Evolutionary conservation across 2,329 filamentous ascomycete species (phyloP), one percentile per base, ranked within the genome.

Genomic region (Lecanicillium sp.): DNA sequence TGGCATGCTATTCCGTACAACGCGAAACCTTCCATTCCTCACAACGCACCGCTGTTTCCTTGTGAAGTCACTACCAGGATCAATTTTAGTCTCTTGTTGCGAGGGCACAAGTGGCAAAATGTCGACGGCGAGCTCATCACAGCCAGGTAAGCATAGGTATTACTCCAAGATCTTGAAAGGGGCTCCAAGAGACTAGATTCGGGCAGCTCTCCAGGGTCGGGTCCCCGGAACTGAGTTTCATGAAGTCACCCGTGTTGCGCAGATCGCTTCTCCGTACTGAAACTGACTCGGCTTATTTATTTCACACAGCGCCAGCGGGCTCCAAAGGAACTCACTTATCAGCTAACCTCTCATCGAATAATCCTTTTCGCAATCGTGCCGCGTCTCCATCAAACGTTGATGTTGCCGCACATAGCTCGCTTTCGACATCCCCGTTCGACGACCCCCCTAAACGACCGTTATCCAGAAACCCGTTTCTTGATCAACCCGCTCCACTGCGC

Each of bases 401-500:
- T 31, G 45, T 54, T 33, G 47, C 47, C 37, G 49, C 52, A 52
- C 47, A 54, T 51, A 53, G 55, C 22, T 25, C 22, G 50, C 60
- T 63, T 58, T 65, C 64, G 49, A 61, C 60, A 45, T 80, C 73
- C 47, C 78, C 73, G 45, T 78, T 78, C 55, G 75, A 77, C 60
- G 74, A 78, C 59, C 68, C 60, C 46, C 63, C 67, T 50, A 63
- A 67, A 50, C 73, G 80, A 53, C 80, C 80, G 40, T 61, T 78
- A 42, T 86, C 83, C 50, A 75, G 77, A 58, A 89, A 89, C 51
- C 84, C 84, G 27, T 89, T 89, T 56, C 71, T 88, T 46, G 82
- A 83, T 50, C 67, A 70, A 42, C 65, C 67, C 46, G 50, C 51
- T 49, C 53, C 58, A 41, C 41, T 65, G 34, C 63, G 57, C 48